A percentile compares a stretch with the other conserved stretches of the same genome.
phyloP scores from a whole-genome alignment of 148 eudicot species.

The Bassia scoparia region DNA sequence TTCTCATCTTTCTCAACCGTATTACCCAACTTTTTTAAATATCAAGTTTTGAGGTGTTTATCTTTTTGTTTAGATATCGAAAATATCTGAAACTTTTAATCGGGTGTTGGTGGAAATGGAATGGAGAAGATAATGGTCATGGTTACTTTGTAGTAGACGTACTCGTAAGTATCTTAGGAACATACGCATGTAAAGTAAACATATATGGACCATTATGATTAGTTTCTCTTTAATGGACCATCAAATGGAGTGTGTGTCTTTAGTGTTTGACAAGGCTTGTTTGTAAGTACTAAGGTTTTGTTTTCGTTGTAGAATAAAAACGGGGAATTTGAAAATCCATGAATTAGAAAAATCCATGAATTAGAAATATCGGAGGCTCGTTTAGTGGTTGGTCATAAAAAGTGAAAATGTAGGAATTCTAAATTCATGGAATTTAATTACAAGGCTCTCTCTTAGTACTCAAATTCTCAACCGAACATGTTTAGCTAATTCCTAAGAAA shows the following conservation, averaged over 20 bases:
- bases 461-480: too few relatives aligned
- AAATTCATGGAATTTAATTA: too few relatives aligned
- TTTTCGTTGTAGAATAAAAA: not conserved
- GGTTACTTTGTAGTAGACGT: not conserved
- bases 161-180: not conserved
- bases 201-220: slow-evolving; percentile 4
- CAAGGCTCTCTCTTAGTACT: too few relatives aligned
- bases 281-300: too few relatives aligned
- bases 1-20: not conserved
- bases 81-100: not conserved
- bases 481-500: too few relatives aligned
- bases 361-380: too few relatives aligned
- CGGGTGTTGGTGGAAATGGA: not conserved
- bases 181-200: slow-evolving; percentile 8
- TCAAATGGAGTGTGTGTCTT: too few relatives aligned
- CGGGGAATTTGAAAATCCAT: too few relatives aligned
- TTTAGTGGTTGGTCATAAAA: too few relatives aligned
- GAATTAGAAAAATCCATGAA: too few relatives aligned
- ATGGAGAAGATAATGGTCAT: not conserved
- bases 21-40: not conserved
- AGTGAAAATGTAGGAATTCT: too few relatives aligned
- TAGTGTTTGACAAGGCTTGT: too few relatives aligned
- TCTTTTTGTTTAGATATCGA: not conserved
- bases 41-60: slow-evolving; percentile 10
- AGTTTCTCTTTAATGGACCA: not conserved